Base-by-base conservation (phyloP, 495 filamentous ascomycete genomes). In the Penicillium dipodomyicola region DNA sequence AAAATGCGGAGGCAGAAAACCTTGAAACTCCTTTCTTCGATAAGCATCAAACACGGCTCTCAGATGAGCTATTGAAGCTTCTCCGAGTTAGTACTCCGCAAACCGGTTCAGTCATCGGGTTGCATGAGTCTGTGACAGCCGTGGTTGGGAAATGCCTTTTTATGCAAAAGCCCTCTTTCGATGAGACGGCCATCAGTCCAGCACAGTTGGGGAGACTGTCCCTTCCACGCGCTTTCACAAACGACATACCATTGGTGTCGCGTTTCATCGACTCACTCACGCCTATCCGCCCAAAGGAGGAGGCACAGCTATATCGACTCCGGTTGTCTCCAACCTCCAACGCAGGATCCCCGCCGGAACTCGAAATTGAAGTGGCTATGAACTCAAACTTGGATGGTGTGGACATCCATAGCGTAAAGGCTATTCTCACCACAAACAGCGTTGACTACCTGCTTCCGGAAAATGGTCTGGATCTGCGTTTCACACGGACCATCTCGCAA, bases 361-460 rank as follows among this genome's bases (percentile, higher is more conserved):
- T 78, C 1, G 74, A 78, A n/a, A 33, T 77, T 14, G 72, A 72
- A 37, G 33, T 74, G 20, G 27, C 49, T 5, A 47, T 63, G 10
- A 62, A 54, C 6, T 27, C 19, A 8, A 20, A 44, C 10, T 22
- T 46, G 4, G 56, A 54, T 7, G 29, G 54, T 5, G 53, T 69
- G 11, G 52, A 52, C 3, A 39, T 76, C 22, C 58, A 48, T 19
- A 70, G 60, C 17, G 58, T 69, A n/a, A 74, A 71, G 39, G 61
- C 67, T 0, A 58, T 78, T 22, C 35, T 68, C 12, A 27, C 50
- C 15, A 63, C 71, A 23, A 74, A 55, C 44, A 69, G 61, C 35
- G 65, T 77, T 12, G 74, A 78, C 46, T 77, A 75, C 53, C 63
- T 78, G 11, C 65, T 78, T 12, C 76, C 76, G 4, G 76, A 78